These are phyloP conservation scores for Calcarisporium arbuscula DNA, from an alignment of 2,329 filamentous ascomycete species.

Conservation along the genomic window DNA sequence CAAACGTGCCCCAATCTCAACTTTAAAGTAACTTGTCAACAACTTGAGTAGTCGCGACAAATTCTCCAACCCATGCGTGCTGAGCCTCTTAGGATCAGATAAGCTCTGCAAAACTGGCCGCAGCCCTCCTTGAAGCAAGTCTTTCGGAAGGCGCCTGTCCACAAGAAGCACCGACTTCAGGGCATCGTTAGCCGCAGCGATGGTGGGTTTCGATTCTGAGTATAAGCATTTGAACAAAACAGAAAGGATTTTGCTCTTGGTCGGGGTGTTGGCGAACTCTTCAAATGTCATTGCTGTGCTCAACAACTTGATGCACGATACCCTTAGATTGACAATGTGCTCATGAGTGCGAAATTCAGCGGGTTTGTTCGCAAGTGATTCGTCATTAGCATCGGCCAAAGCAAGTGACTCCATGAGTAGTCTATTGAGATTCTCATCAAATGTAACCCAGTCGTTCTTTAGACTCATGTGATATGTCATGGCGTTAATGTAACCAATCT, in stretches of 20 bases:
- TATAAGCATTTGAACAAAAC: constrained; percentile 99
- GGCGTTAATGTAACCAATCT: constrained; percentile 97
- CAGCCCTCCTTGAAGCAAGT: constrained; percentile 87
- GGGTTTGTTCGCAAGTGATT: constrained; percentile 85
- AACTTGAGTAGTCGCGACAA: constrained; percentile 83
- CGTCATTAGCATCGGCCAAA: constrained; percentile 89
- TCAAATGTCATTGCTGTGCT: constrained; percentile 91
- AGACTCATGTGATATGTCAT: constrained; percentile 92
- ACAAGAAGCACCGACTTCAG: constrained; percentile 81
- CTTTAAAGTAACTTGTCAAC: constrained; percentile 97
- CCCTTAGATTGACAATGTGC: constrained; percentile 82
- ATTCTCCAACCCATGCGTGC: constrained; percentile 83
- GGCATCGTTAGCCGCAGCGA: constrained; percentile 87
- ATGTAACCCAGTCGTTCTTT: constrained; percentile 81
- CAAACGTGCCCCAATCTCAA: constrained; percentile 90
- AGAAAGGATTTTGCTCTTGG: constrained; percentile 69
- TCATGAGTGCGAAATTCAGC: constrained; percentile 94
- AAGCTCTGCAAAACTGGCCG: constrained; percentile 94
- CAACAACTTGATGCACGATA: constrained; percentile 87
- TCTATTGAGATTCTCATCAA: constrained; percentile 86
- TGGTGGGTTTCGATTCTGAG: constrained; percentile 84
- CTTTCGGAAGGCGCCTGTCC: constrained; percentile 88
- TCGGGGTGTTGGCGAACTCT: constrained; percentile 72
- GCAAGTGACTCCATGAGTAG: constrained; percentile 90
- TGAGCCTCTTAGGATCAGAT: constrained; percentile 86